Conservation (phyloP, 1,284 basidiomycete genomes). For the Ceratobasidium sp. region DNA sequence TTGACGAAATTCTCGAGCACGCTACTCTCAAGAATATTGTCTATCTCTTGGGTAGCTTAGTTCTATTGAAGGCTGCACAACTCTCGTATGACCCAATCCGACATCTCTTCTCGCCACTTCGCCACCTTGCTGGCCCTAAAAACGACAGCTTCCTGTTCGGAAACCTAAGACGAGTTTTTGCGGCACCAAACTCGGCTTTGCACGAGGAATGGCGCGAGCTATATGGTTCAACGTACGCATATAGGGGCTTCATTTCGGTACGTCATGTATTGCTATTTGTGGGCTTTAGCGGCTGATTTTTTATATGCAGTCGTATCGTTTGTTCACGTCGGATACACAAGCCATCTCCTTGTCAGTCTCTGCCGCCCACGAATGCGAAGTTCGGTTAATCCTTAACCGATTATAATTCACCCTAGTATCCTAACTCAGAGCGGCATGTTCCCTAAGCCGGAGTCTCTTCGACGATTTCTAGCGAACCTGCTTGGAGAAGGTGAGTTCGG, state of each 20-base stretch:
- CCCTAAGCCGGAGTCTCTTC: conserved; percentile 26
- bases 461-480: conserved; percentile 20
- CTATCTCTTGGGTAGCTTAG: conserved; percentile 47
- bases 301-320: conserved; percentile 15
- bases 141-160: conserved; percentile 67
- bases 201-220: conserved; percentile 68
- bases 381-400: not conserved
- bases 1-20: not conserved
- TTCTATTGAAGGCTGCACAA: not conserved
- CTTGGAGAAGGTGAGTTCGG: conserved; percentile 26
- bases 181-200: conserved; percentile 59
- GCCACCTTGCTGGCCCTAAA: conserved; percentile 65
- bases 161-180: conserved; percentile 62
- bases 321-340: conserved; percentile 23
- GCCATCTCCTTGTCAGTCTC: conserved; percentile 26
- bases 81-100: conserved; percentile 12
- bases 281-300: not conserved
- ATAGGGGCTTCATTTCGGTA: conserved; percentile 49
- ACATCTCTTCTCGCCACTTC: conserved; percentile 60
- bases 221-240: conserved; percentile 61
- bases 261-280: not conserved
- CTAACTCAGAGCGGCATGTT: not conserved
- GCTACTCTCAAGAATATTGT: conserved; percentile 15
- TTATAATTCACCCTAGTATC: not conserved
- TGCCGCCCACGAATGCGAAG: not conserved